Percentiles rank a stretch among this genome's conserved stretches.
Evolutionary conservation across 1,284 basidiomycete species (phyloP).

Genomic region (Ceratobasidium sp.): DNA sequence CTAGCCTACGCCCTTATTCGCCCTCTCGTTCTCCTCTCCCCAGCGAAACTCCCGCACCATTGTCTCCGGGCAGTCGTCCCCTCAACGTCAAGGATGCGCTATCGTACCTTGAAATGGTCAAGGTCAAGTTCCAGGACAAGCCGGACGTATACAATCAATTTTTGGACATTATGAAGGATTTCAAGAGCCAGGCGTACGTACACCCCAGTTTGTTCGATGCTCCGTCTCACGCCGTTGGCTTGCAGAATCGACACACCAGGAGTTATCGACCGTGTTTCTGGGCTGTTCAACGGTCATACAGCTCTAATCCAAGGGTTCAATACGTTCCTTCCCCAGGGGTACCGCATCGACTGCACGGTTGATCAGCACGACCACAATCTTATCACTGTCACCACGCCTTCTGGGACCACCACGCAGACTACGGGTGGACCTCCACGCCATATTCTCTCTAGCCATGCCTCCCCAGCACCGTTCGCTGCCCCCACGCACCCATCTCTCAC

Average conservation of each 20-base stretch:
- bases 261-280: constrained; percentile 96
- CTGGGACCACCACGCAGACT: constrained; percentile 75
- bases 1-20: constrained; percentile 15
- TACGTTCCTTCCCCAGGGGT: constrained; percentile 96
- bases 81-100: constrained; percentile 93
- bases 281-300: constrained; percentile 94
- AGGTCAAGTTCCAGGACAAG: constrained; percentile 89
- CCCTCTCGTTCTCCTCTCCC: constrained; percentile 34
- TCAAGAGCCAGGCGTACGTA: constrained; percentile 90
- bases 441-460: constrained; percentile 38
- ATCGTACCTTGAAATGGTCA: constrained; percentile 96
- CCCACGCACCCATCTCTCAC: constrained; percentile 44
- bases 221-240: constrained; percentile 9
- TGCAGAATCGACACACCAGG: constrained; percentile 96
- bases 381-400: constrained; percentile 95
- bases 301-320: constrained; percentile 98
- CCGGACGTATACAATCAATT: constrained; percentile 98
- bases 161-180: constrained; percentile 99
- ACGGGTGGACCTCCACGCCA: constrained; percentile 53
- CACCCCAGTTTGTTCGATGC: constrained; percentile 35
- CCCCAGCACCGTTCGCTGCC: constrained; percentile 49
- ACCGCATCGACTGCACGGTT: constrained; percentile 91
- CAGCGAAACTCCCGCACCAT: constrained; percentile 12
- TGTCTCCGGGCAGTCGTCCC: constrained; percentile 55
- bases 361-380: constrained; percentile 75